Evolutionary conservation across 768 basidiomycete species (phyloP).

Genomic region (Trametopsis cervina): DNA sequence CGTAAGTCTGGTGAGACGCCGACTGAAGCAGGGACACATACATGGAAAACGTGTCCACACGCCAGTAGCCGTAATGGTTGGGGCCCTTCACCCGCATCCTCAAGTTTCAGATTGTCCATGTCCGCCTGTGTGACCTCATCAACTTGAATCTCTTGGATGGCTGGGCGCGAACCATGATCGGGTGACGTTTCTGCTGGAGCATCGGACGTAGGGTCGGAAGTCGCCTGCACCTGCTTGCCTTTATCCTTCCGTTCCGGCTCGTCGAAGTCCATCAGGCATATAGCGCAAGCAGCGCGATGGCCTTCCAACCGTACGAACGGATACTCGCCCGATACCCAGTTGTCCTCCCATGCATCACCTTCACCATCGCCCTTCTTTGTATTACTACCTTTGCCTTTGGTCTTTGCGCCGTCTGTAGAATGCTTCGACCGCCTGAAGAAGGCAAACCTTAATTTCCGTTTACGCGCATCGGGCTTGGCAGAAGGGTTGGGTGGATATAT

Average conservation of each 20-base stretch:
- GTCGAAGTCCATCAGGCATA: slow-evolving; percentile 81
- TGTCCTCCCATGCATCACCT: slow-evolving; percentile 62
- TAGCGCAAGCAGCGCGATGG: slow-evolving; percentile 79
- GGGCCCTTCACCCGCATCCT: slow-evolving; percentile 69
- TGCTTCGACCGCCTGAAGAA: slow-evolving; percentile 33
- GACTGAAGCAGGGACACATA: slow-evolving; percentile 32
- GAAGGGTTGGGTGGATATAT: slow-evolving; percentile 53
- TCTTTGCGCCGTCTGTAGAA: slow-evolving; percentile 18
- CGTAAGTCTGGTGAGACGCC: not conserved
- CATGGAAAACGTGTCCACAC: slow-evolving; percentile 90
- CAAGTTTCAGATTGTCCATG: slow-evolving; percentile 40
- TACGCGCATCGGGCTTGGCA: slow-evolving; percentile 7
- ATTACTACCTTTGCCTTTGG: slow-evolving; percentile 19
- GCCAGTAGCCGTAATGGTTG: slow-evolving; percentile 69
- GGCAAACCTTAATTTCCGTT: slow-evolving; percentile 41
- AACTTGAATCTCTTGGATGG: slow-evolving; percentile 27
- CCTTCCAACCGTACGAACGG: slow-evolving; percentile 79
- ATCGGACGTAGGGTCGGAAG: not conserved
- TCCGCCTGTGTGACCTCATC: slow-evolving; percentile 32
- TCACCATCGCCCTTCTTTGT: slow-evolving; percentile 15
- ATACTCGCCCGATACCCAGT: slow-evolving; percentile 71
- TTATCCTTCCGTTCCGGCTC: slow-evolving; percentile 44
- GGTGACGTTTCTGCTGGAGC: slow-evolving; percentile 1
- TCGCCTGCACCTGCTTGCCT: slow-evolving; percentile 21
- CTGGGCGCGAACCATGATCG: slow-evolving; percentile 7